phyloP scores from a whole-genome alignment of 805 yeast genomes.

The Suhomyces canberraensis region DNA sequence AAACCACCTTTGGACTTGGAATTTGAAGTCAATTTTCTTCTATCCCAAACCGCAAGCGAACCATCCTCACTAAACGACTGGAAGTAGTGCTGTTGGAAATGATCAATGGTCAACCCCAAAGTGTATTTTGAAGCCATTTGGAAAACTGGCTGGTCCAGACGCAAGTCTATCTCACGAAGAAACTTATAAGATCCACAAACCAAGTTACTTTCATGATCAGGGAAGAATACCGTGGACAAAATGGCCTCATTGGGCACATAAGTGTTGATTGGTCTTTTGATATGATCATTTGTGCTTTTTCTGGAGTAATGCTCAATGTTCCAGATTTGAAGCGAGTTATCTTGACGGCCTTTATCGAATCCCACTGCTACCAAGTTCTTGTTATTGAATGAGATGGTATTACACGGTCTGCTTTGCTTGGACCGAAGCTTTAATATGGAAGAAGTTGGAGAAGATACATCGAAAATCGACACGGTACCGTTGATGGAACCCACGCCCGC shows the following conservation, averaged over 20 bases:
- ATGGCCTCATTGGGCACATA: conserved; percentile 74
- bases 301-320: conserved; percentile 61
- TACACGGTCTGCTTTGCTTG: conserved; percentile 70
- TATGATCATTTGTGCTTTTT: conserved; percentile 45
- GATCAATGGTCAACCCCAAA: conserved; percentile 65
- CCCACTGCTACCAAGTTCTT: conserved; percentile 72
- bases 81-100: conserved; percentile 62
- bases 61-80: conserved; percentile 83
- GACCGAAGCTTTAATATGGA: conserved; percentile 48
- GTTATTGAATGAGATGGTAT: conserved; percentile 65
- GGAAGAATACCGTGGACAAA: conserved; percentile 63
- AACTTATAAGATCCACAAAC: conserved; percentile 76
- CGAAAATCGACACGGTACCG: conserved; percentile 63
- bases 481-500: conserved; percentile 73
- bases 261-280: conserved; percentile 51
- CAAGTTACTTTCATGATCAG: conserved; percentile 51
- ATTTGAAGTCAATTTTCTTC: conserved; percentile 51
- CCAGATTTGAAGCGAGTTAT: conserved; percentile 76
- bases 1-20: conserved; percentile 12
- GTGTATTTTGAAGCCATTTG: conserved; percentile 77
- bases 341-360: conserved; percentile 73
- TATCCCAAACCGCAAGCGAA: conserved; percentile 77
- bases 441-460: conserved; percentile 43
- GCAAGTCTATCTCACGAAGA: conserved; percentile 71
- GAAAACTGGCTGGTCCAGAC: conserved; percentile 60